Evolutionary conservation across 345 rosid species (phyloP).

Genomic region (Bretschneidera sinensis): DNA sequence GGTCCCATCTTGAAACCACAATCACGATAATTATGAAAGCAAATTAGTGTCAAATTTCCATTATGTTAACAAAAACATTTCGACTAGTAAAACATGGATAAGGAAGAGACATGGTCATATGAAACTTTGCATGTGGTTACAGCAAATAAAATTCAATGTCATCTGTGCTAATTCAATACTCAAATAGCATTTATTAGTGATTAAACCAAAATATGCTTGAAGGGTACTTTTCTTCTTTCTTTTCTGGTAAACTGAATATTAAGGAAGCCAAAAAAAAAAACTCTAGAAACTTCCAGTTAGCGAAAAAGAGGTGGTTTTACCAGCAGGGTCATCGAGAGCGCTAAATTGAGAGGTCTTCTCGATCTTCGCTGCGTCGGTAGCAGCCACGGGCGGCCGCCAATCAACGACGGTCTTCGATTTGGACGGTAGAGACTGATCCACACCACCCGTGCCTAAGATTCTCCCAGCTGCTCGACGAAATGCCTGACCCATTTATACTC

Average conservation of each 20-base stretch:
- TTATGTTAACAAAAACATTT: neutral
- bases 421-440: conserved; percentile 38
- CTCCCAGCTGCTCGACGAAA: conserved; percentile 96
- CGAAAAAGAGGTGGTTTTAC: conserved; percentile 19
- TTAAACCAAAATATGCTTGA: too few species aligned
- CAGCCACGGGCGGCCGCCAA: conserved; percentile 23
- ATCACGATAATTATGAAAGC: conserved; percentile 6
- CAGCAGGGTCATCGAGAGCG: conserved; percentile 26
- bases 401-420: conserved; percentile 32
- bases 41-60: neutral
- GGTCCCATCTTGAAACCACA: conserved; percentile 29
- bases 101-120: neutral
- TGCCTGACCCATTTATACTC: conserved; percentile 75
- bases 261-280: neutral
- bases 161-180: neutral
- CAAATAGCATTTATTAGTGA: too few species aligned
- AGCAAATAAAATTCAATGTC: neutral
- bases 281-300: neutral
- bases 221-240: too few species aligned
- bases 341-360: conserved; percentile 23
- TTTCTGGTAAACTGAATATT: too few species aligned
- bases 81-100: neutral
- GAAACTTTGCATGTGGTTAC: neutral
- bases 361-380: conserved; percentile 26
- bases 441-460: conserved; percentile 28